Percentiles rank a stretch among this genome's conserved stretches.
Conservation (phyloP, 345 rosid species). For the Arabidopsis thaliana region TAIR10.1 NC_003076.8:16234501-16235000, state of each 20-base stretch:
- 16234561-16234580: slow-evolving; percentile 47
- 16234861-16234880: slow-evolving; percentile 95
- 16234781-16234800: not conserved
- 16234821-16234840: slow-evolving; percentile 58
- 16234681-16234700: slow-evolving; percentile 22
- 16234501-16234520: slow-evolving; percentile 26
- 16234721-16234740: slow-evolving; percentile 47
- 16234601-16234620: slow-evolving; percentile 38
- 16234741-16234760: slow-evolving; percentile 68
- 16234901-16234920: not conserved
- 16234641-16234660: slow-evolving; percentile 15
- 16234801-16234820: not conserved
- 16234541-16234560: slow-evolving; percentile 46
- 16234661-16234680: slow-evolving; percentile 34
- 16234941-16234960: slow-evolving; percentile 4
- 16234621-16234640: slow-evolving; percentile 28
- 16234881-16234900: slow-evolving; percentile 96
- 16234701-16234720: slow-evolving; percentile 44
- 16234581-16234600: slow-evolving; percentile 63
- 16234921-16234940: not conserved
- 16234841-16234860: slow-evolving; percentile 63
- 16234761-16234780: slow-evolving; percentile 19
- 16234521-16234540: not conserved
- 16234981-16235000: slow-evolving; percentile 78
- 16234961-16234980: slow-evolving; percentile 54